phyloP scores from a whole-genome alignment of 352 stramenopile species.

The Globisporangium nodosum region DNA sequence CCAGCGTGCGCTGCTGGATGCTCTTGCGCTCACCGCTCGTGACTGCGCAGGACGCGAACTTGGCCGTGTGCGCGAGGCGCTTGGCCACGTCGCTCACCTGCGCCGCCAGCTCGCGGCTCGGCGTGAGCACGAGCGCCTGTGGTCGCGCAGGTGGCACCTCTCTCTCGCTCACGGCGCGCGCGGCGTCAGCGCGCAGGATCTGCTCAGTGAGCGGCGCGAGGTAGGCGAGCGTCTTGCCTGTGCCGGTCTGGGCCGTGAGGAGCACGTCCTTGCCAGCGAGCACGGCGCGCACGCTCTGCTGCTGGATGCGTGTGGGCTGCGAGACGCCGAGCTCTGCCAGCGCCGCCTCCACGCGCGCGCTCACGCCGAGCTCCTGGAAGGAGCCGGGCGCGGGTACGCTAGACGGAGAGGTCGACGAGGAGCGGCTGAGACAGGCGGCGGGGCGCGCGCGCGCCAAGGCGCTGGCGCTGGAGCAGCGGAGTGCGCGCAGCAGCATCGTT shows the following conservation, averaged over 20 bases:
- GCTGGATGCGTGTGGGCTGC: slow-evolving; percentile 45
- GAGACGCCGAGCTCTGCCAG: slow-evolving; percentile 46
- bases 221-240: slow-evolving; percentile 65
- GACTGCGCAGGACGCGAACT: slow-evolving; percentile 59
- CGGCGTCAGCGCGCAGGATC: slow-evolving; percentile 33
- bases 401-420: no score
- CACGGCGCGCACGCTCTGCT: slow-evolving; percentile 43
- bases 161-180: slow-evolving; percentile 12
- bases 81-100: slow-evolving; percentile 69
- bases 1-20: slow-evolving; percentile 49
- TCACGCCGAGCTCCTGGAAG: slow-evolving; percentile 42
- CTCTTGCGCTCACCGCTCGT: slow-evolving; percentile 68
- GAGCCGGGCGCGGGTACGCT: slow-evolving; percentile 3
- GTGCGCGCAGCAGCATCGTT: slow-evolving; percentile 2
- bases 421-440: no score
- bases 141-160: slow-evolving; percentile 27
- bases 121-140: slow-evolving; percentile 49
- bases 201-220: slow-evolving; percentile 52
- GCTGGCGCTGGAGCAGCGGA: not conserved
- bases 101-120: slow-evolving; percentile 61
- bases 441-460: no score
- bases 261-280: slow-evolving; percentile 33
- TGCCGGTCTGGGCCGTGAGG: slow-evolving; percentile 61
- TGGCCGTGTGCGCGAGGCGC: slow-evolving; percentile 53
- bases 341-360: slow-evolving; percentile 28